These are phyloP conservation scores for Solanum medicagineum DNA, from an alignment of 257 asterid species.

Conservation along the genomic window DNA sequence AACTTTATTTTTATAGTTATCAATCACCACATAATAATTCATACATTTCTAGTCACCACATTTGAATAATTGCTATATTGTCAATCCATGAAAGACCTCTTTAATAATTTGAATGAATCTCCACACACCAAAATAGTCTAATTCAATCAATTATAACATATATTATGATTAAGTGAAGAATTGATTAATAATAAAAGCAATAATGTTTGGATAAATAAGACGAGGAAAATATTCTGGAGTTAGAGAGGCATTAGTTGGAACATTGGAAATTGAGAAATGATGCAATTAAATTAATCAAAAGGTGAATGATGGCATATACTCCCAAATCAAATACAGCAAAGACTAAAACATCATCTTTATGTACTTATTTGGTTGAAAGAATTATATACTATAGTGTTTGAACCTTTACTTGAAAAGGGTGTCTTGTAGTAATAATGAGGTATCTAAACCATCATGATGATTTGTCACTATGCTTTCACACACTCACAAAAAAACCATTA, in stretches of 20 bases:
- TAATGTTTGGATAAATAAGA: neutral
- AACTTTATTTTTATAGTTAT: too few species aligned
- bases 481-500: constrained; percentile 8
- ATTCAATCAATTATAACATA: neutral
- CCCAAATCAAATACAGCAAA: neutral
- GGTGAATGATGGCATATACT: neutral
- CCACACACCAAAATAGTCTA: neutral
- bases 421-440: constrained; percentile 3
- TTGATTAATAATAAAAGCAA: neutral
- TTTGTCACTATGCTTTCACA: constrained; percentile 21
- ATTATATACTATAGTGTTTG: neutral
- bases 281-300: neutral
- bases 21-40: too few species aligned
- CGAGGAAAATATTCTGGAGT: neutral
- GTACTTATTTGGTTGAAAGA: neutral
- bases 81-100: neutral
- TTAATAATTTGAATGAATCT: neutral
- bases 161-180: neutral
- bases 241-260: neutral
- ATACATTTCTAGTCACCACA: neutral
- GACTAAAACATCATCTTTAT: neutral
- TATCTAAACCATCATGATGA: constrained; percentile 10
- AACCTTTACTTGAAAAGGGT: constrained; percentile 1
- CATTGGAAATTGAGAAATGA: constrained; percentile 18
- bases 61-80: too few species aligned